phyloP scores from a whole-genome alignment of 345 rosid species.

The Hibiscus trionum region DNA sequence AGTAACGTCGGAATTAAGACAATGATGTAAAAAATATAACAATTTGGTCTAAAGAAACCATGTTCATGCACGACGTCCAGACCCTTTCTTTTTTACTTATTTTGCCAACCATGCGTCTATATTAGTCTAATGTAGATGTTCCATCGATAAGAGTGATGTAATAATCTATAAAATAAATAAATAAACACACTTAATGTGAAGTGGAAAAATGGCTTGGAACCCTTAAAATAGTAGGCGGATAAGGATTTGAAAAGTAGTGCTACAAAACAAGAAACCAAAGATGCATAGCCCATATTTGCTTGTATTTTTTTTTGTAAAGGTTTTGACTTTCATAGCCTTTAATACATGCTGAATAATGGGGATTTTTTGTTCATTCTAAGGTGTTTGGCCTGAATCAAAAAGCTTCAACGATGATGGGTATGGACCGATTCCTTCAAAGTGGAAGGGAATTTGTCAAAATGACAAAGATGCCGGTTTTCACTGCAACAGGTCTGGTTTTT shows the following conservation, averaged over 20 bases:
- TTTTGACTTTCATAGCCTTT: neutral
- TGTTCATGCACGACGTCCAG: neutral
- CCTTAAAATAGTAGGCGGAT: too few relatives aligned
- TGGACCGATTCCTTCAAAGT: constrained; percentile 80
- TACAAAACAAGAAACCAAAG: too few relatives aligned
- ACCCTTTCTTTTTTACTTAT: neutral
- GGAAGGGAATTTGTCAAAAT: constrained; percentile 81
- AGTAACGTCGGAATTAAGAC: neutral
- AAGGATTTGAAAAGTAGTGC: neutral
- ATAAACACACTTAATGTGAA: too few relatives aligned
- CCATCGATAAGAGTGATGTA: too few relatives aligned
- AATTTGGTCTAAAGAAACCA: neutral
- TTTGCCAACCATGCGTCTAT: neutral
- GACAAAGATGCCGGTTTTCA: constrained; percentile 39
- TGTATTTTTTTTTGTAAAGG: neutral
- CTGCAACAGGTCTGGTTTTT: constrained; percentile 57
- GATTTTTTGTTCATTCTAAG: constrained; percentile 25
- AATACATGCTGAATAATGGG: neutral
- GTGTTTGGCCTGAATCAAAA: constrained; percentile 91
- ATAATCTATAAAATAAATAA: neutral
- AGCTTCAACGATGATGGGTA: constrained; percentile 74
- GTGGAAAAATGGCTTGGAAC: too few relatives aligned
- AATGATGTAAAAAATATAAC: neutral
- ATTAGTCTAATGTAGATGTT: neutral
- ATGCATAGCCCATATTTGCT: neutral